Evolutionary conservation across 257 asterid genomes (phyloP).

Genomic region (Salvia splendens): DNA sequence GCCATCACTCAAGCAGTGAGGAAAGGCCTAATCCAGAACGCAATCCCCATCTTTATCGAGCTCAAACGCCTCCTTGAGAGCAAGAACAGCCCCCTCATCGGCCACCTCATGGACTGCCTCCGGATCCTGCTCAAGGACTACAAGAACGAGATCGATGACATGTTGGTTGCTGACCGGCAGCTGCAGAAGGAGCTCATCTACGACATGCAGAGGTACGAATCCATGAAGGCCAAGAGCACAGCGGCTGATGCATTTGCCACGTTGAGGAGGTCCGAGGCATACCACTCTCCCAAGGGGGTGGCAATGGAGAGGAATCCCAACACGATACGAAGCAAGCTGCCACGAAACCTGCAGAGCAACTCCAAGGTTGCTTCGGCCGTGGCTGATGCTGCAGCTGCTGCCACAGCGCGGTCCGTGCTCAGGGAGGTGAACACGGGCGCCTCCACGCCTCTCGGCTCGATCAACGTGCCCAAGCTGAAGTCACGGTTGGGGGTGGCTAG

Average conservation of each 20-base stretch:
- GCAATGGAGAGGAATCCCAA: constrained; percentile 22
- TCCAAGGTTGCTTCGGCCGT: constrained; percentile 70
- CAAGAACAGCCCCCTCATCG: constrained; percentile 84
- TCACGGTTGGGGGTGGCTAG: constrained; percentile 30
- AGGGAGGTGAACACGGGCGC: constrained; percentile 61
- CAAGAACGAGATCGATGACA: constrained; percentile 90
- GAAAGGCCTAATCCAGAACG: constrained; percentile 84
- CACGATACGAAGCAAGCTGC: constrained; percentile 33
- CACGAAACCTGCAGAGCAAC: constrained; percentile 31
- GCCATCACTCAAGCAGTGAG: constrained; percentile 81
- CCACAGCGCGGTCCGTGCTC: constrained; percentile 67
- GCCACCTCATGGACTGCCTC: constrained; percentile 94
- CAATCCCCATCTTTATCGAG: constrained; percentile 93
- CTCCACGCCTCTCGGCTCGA: constrained; percentile 68
- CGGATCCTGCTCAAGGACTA: constrained; percentile 87
- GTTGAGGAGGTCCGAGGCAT: constrained; percentile 48
- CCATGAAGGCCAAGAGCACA: constrained; percentile 57
- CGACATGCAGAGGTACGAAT: constrained; percentile 81
- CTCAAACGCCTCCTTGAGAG: constrained; percentile 74
- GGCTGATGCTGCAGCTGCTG: constrained; percentile 73
- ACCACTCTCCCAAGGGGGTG: constrained; percentile 39
- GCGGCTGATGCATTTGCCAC: constrained; percentile 71
- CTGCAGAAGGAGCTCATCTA: constrained; percentile 87
- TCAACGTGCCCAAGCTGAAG: constrained; percentile 83
- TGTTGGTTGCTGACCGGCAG: constrained; percentile 77